Evolutionary conservation across 768 basidiomycete species (phyloP).

Genomic region (Termitomyces sp.): DNA sequence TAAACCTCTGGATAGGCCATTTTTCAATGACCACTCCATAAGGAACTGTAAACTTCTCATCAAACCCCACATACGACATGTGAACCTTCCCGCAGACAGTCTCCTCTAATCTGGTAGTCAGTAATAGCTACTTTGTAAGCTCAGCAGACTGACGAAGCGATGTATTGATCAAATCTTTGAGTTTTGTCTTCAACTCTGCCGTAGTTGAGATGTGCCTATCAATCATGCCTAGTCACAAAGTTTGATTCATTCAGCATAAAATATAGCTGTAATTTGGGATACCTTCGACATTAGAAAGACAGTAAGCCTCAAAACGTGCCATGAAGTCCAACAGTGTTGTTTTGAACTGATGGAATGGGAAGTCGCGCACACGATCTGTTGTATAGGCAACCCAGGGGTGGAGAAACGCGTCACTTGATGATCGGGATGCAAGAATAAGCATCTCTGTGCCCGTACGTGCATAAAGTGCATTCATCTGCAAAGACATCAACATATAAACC

Average conservation of each 20-base stretch:
- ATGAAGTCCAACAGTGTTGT: neutral
- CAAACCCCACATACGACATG: neutral
- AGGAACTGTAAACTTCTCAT: neutral
- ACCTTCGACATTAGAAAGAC: neutral
- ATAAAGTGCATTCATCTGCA: neutral
- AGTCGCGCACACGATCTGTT: neutral
- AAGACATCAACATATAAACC: too few relatives aligned
- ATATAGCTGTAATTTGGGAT: neutral
- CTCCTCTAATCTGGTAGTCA: neutral
- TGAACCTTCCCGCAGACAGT: neutral
- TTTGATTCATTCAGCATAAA: neutral
- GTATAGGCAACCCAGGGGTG: neutral
- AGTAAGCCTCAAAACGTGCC: neutral
- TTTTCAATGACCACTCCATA: neutral
- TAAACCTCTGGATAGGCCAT: neutral
- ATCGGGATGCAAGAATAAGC: neutral
- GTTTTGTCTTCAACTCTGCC: neutral
- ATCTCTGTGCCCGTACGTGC: neutral
- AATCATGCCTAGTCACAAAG: neutral
- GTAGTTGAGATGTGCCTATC: neutral
- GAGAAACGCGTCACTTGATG: neutral
- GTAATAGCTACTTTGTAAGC: too few relatives aligned
- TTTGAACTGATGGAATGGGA: neutral
- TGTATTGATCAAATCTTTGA: neutral
- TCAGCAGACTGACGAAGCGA: neutral